Percentiles rank a stretch among this genome's conserved stretches.
Evolutionary conservation across 768 basidiomycete genomes (phyloP).

Genomic region (Botryobasidium botryosum): DNA sequence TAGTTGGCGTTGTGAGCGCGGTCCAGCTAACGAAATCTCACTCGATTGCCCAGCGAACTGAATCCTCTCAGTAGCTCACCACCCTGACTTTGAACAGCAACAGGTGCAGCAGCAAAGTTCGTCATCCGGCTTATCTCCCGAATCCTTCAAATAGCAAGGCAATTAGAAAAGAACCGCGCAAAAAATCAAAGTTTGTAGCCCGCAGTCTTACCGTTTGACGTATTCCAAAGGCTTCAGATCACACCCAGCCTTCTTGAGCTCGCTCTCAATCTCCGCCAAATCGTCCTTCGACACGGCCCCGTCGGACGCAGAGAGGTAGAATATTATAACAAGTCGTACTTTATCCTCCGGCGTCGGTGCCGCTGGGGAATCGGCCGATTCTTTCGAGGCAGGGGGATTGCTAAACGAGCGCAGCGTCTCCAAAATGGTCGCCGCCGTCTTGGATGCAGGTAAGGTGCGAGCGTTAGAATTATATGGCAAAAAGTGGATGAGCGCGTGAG

Average conservation of each 20-base stretch:
- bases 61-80: slow-evolving; percentile 89
- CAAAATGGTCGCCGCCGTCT: slow-evolving; percentile 68
- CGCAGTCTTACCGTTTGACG: slow-evolving; percentile 52
- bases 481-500: neutral
- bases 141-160: slow-evolving; percentile 26
- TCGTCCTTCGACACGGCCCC: slow-evolving; percentile 76
- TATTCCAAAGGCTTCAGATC: slow-evolving; percentile 71
- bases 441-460: neutral
- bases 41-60: slow-evolving; percentile 77
- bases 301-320: slow-evolving; percentile 78
- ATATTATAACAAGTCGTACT: slow-evolving; percentile 85
- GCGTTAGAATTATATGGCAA: neutral
- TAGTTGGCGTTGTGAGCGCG: neutral
- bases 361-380: slow-evolving; percentile 36
- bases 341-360: slow-evolving; percentile 65
- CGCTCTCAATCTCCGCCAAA: slow-evolving; percentile 69
- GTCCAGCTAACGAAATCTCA: too few relatives aligned
- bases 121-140: slow-evolving; percentile 91
- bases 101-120: slow-evolving; percentile 40
- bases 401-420: slow-evolving; percentile 59
- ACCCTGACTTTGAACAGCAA: slow-evolving; percentile 39
- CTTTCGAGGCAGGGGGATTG: slow-evolving; percentile 15
- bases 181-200: neutral
- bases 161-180: neutral
- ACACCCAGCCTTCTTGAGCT: slow-evolving; percentile 66